Conservation (phyloP, 768 basidiomycete genomes). For the Macrolepiota albuminosa region DNA sequence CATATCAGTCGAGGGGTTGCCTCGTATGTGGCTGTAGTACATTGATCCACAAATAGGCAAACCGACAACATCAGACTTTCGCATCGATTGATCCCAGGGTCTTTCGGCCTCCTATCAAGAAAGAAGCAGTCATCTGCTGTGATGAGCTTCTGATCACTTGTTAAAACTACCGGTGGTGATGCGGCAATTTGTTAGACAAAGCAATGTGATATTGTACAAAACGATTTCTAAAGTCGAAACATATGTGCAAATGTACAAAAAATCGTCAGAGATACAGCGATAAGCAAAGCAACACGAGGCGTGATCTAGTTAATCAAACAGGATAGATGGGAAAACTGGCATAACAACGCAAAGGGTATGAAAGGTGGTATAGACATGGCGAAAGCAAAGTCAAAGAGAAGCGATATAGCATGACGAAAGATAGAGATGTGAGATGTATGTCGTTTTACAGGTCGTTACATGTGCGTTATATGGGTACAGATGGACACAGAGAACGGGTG, state of each 20-base stretch:
- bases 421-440: neutral
- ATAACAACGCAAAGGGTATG: neutral
- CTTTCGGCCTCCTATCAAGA: neutral
- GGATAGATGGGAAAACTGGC: neutral
- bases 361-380: neutral
- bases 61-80: neutral
- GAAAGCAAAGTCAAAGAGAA: neutral
- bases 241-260: neutral
- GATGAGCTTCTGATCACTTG: neutral
- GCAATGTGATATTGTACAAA: conserved; percentile 1
- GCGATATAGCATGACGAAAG: neutral
- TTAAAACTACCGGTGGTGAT: neutral
- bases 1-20: neutral
- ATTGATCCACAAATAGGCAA: neutral
- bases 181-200: neutral
- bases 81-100: neutral
- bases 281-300: neutral
- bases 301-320: neutral
- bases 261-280: neutral
- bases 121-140: neutral
- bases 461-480: neutral
- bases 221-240: neutral
- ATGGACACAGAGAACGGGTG: neutral
- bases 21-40: neutral
- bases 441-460: neutral